Base-by-base conservation (phyloP, 2,329 filamentous ascomycete genomes). In the Aspergillus melleus region DNA sequence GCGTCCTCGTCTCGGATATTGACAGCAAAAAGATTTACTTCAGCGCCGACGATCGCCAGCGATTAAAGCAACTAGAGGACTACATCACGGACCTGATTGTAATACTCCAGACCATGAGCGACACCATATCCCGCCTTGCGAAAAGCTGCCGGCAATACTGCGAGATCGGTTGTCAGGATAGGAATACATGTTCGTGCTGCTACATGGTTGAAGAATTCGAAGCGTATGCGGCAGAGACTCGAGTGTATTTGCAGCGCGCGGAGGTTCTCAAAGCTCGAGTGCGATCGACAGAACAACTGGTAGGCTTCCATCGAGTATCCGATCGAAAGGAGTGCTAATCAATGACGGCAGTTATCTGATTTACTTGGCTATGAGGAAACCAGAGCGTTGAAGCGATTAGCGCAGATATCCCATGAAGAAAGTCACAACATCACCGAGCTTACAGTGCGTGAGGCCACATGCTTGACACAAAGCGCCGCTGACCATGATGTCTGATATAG, bases 71-170 rank as follows among this genome's bases (percentile, higher is more conserved):
- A 19, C 36, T 64, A 6, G 53, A 60, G 24, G 60, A 62, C 24
- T 61, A 56, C 26, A 59, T 61, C 46, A 62, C 58, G 14, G 60
- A 64, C 46, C 36, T 64, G 19, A 44, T 55, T 8, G 57, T 64
- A 4, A 55, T 64, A 22, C 54, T 64, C 10, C 57, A 56, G 6
- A 64, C 54, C 6, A 58, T 55, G 29, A 30, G 46, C 4, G 22
- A 61, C 19, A 61, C 42, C 1, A 54, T 61, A 12, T 24, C 14
- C 8, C 49, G 62, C 12, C 52, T 64, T 29, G 50, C 52, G 19
- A 58, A 42, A 36, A 55, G 49, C 30, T 62, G 55, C 22, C 49
- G 51, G 24, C 49, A 29, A 22, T 49, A 57, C n/a, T 62, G 62
- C 30, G 32, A 29, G 47, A 29, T 46, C n/a, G 49, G 55, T 16